Evolutionary conservation across 441 rosid species (phyloP), one percentile per base, ranked within the genome.

Genomic region (Croton setiger): DNA sequence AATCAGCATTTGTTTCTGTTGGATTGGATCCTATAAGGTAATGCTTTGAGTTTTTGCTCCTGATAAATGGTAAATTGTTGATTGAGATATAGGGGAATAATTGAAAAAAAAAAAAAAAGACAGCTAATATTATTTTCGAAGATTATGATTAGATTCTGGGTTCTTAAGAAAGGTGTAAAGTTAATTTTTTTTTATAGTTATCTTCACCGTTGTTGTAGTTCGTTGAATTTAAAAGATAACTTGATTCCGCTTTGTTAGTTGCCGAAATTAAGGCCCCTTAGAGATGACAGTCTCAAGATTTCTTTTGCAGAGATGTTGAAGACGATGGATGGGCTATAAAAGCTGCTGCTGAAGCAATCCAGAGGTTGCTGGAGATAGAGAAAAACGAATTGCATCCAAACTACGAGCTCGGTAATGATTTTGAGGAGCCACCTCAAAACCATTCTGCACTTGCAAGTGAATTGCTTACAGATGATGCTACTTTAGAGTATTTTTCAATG

Each of bases 11-110:
- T 37, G 53, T 53, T 70, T 85, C 84, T 2, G 86, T 75, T 64
- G 88, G 87, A 57, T 44, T 82, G 63, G 82, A 82, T 75, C 83
- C 80, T 70, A 51, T 64, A 73, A 81, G 87, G 94, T 88, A 75
- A 75, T 61, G 60, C 65, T 66, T 63, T 63, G 35, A 48, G 41
- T 54, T 66, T 43, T 51, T 15, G 7, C 14, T 61, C 33, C 55
- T 54, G 47, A 13, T 13, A 12, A 37, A 56, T 2, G n/a, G n/a
- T n/a, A n/a, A n/a, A n/a, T n/a, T n/a, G 11, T 5, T 43, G 1
- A 13, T 17, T 69, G 18, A 15, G 51, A 13, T 15, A 15, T 5
- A 47, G 18, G 10, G 15, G 52, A 14, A 47, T 0, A 0, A 27
- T 0, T 27, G n/a, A 14, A 14, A 47, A 47, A n/a, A 47, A 14